Conservation (phyloP, 495 filamentous ascomycete genomes). For the Sporormia fimetaria region DNA sequence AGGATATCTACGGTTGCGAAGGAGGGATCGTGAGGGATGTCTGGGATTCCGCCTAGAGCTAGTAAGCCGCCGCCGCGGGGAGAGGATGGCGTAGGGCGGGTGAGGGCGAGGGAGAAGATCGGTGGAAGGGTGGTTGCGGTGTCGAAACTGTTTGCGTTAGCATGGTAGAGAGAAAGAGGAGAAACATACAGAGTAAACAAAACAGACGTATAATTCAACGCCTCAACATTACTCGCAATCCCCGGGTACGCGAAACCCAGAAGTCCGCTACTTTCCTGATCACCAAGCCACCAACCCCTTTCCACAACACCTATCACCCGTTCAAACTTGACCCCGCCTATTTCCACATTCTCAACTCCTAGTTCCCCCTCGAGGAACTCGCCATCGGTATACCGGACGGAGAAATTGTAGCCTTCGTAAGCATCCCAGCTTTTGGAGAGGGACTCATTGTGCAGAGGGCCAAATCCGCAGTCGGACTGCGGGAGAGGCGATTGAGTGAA, state of each 20-base stretch:
- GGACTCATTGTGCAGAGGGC: conserved; percentile 36
- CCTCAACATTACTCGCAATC: conserved; percentile 39
- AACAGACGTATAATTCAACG: conserved; percentile 15
- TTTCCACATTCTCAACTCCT: conserved; percentile 44
- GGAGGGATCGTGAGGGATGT: conserved; percentile 28
- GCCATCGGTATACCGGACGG: conserved; percentile 49
- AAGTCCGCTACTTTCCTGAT: conserved; percentile 42
- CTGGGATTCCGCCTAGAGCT: conserved; percentile 45
- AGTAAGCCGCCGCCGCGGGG: conserved; percentile 29
- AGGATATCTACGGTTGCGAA: conserved; percentile 36
- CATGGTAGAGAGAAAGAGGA: conserved; percentile 42
- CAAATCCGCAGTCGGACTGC: conserved; percentile 39
- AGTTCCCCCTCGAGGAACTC: conserved; percentile 45
- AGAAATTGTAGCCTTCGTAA: conserved; percentile 39
- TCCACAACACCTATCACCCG: conserved; percentile 47
- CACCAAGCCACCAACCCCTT: conserved; percentile 38
- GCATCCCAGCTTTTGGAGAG: conserved; percentile 29
- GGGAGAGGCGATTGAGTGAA: conserved; percentile 23
- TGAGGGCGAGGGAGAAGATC: conserved; percentile 45
- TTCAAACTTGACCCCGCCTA: conserved; percentile 39
- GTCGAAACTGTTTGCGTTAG: conserved; percentile 43
- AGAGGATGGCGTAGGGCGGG: conserved; percentile 11
- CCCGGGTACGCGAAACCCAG: conserved; percentile 52
- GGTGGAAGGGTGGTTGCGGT: conserved; percentile 42
- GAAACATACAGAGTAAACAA: conserved; percentile 5